Base-by-base conservation (phyloP, 352 stramenopile genomes). In the Pythium aristosporum region DNA sequence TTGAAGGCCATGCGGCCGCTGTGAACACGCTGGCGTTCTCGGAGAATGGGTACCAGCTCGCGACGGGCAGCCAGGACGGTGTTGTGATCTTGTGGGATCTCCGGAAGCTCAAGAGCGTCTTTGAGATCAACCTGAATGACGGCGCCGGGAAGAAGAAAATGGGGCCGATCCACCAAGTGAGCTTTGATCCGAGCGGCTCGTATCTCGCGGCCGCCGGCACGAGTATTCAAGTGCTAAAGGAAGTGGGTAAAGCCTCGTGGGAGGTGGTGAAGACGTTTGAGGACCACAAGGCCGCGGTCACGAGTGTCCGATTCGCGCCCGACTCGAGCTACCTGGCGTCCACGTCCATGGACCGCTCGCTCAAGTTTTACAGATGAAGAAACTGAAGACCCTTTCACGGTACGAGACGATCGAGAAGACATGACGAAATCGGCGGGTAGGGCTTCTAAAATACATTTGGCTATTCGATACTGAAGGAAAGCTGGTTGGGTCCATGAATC, bases 21-120 rank as follows among this genome's bases (percentile, higher is more conserved):
- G 77, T 98, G 20, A 79, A 76, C 32, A 69, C 75, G 39, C 73
- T 99, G 32, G 72, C 75, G 49, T 97, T 98, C 71, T 98, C 90
- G 7, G 94, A 98, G 71, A 99, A 98, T 68, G 96, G 96, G 28
- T 98, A 98, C 72, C 82, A 98, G 50, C 71, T 99, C 34, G 94
- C 89, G 1, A 92, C 89, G 15, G 87, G 82, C 18, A 80, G 77
- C 25, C 69, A 81, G 28, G 87, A 96, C 37, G 92, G 90, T 11
- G 61, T 85, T 21, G 80, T 98, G 43, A 80, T 85, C 59, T 75
- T 99, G 23, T 98, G 93, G 94, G 96, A 99, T 72, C 73, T 99
- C 63, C 89, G 94, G 53, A 97, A 96, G 72, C 80, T 91, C 42
- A 88, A 88, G 63, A 93, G 75, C 64, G 83, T 96, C 51, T 77